phyloP scores from a whole-genome alignment of 164 flowering plant species.

The Nelumbo lutea region DNA sequence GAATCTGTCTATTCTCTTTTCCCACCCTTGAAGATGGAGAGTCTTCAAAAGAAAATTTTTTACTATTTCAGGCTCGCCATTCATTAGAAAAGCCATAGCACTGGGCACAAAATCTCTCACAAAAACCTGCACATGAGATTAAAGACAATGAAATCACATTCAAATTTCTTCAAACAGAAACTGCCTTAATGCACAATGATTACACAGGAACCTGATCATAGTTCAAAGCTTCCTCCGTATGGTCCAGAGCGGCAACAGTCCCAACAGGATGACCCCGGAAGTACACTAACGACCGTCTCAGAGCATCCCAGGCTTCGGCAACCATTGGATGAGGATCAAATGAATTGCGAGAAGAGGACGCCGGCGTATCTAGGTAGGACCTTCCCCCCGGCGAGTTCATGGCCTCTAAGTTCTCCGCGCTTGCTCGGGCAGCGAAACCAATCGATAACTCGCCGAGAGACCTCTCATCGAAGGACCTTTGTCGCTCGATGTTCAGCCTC shows the following conservation, averaged over 20 bases:
- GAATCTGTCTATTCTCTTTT: slow-evolving; percentile 31
- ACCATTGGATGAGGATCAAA: slow-evolving; percentile 43
- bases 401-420: slow-evolving; percentile 19
- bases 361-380: slow-evolving; percentile 18
- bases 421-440: background rate
- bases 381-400: slow-evolving; percentile 18
- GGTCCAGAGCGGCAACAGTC: slow-evolving; percentile 34
- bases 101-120: slow-evolving; percentile 36
- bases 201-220: slow-evolving; percentile 31
- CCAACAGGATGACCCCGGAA: slow-evolving; percentile 37
- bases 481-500: slow-evolving; percentile 21
- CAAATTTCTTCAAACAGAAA: background rate
- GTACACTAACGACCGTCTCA: slow-evolving; percentile 29
- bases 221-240: slow-evolving; percentile 28
- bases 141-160: background rate
- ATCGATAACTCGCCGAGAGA: slow-evolving; percentile 17
- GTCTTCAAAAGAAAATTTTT: slow-evolving; percentile 32
- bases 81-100: slow-evolving; percentile 35
- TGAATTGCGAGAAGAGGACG: slow-evolving; percentile 26
- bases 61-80: slow-evolving; percentile 34
- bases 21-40: slow-evolving; percentile 35
- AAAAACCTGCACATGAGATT: slow-evolving; percentile 23
- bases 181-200: background rate
- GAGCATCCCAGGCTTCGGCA: slow-evolving; percentile 44
- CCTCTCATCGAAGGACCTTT: slow-evolving; percentile 22